Evolutionary conservation across 257 asterid genomes (phyloP), one percentile per base, ranked within the genome.

Genomic region (Datura wrightii): DNA sequence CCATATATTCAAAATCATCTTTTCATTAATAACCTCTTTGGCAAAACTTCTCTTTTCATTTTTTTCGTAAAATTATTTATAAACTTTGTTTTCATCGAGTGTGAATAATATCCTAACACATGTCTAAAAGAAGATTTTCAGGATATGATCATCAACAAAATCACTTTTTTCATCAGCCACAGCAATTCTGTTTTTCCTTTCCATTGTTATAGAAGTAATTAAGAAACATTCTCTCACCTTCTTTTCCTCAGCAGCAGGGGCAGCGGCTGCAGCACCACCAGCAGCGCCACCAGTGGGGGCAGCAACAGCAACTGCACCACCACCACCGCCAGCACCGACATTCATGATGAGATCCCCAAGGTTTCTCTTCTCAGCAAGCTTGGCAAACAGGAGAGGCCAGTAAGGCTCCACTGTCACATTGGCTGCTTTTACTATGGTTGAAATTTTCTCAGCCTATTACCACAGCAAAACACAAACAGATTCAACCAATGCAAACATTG

Each of bases 271-370:
- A 39, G 91, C 89, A 11, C 89, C 88, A 14, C 85, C 92, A 74
- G 62, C 90, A 36, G 88, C 86, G 13, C 85, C 89, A 55, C 84
- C 92, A 3, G 84, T 88, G 66, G 89, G 10, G 34, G 94, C 85
- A 53, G 92, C 92, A 83, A 96, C 79, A 54, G 85, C 87, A 1
- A 90, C 89, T 58, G 84, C 91, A 41, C 88, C 93, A 4, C 89
- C 94, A 1, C 94, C 96, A 37, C 96, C 96, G 16, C 96, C 97
- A 55, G 92, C 86, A 48, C 94, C 97, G 16, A 91, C 89, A 69
- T 92, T 92, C 85, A 88, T 82, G 72, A 94, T 70, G 6, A 94
- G 94, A 84, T 94, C 95, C 52, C 85, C 93, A 9, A 94, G 58
- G 56, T 90, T 94, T 84, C 59, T 91, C 90, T 92, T 94, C 90